Conservation (phyloP, 768 basidiomycete species). For the Auricularia auricula-judae region DNA sequence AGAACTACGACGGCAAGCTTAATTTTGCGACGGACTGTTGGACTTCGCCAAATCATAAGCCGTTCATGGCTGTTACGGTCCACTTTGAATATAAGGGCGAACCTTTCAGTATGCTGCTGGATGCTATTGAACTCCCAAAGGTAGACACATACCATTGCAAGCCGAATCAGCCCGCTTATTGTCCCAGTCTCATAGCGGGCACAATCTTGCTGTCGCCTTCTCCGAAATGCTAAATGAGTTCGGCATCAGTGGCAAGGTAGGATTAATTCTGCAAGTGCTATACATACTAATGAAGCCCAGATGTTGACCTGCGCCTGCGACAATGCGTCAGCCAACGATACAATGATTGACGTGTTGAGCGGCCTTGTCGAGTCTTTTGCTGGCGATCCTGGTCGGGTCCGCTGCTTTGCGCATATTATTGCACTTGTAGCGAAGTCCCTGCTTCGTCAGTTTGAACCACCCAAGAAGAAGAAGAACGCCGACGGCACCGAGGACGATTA, state of each 20-base stretch:
- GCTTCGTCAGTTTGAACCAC: slow-evolving; percentile 23
- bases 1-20: slow-evolving; percentile 21
- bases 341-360: background rate
- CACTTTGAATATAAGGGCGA: slow-evolving; percentile 23
- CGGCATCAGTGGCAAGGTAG: no score
- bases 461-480: slow-evolving; percentile 9
- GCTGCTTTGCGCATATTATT: slow-evolving; percentile 30
- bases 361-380: slow-evolving; percentile 12
- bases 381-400: slow-evolving; percentile 15
- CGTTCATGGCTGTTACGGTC: slow-evolving; percentile 20
- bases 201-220: no score
- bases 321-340: slow-evolving; percentile 6
- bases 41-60: slow-evolving; percentile 27
- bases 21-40: slow-evolving; percentile 27
- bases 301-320: slow-evolving; percentile 5
- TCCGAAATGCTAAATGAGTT: no score
- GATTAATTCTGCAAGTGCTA: no score
- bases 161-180: background rate
- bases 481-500: slow-evolving; percentile 2
- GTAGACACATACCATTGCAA: background rate
- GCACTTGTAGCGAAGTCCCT: slow-evolving; percentile 26
- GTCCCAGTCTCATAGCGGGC: slow-evolving; percentile 6
- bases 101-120: slow-evolving; percentile 20
- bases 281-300: background rate
- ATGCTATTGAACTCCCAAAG: background rate